phyloP scores from a whole-genome alignment of 495 filamentous ascomycete genomes.

The Xylaria nigripes region DNA sequence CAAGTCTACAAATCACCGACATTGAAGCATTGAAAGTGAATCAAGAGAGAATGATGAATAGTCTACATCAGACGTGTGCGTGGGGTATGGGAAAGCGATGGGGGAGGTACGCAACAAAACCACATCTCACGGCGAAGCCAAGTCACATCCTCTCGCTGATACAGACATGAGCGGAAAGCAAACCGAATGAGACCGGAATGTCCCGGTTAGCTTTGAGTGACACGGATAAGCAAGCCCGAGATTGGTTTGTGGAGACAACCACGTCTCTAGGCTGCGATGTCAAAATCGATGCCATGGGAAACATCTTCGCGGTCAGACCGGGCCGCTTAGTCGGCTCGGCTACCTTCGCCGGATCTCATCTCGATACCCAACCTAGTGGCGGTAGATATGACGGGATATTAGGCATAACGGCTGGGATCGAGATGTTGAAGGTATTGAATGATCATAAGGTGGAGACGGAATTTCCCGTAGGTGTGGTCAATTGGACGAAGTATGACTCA shows the following conservation, averaged over 20 bases:
- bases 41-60: constrained; percentile 19
- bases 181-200: constrained; percentile 33
- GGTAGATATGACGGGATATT: constrained; percentile 73
- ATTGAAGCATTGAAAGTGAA: constrained; percentile 15
- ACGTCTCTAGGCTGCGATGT: constrained; percentile 52
- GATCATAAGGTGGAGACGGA: constrained; percentile 63
- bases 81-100: constrained; percentile 25
- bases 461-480: constrained; percentile 62
- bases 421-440: constrained; percentile 59
- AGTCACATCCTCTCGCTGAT: constrained; percentile 1
- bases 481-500: constrained; percentile 65
- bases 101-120: constrained; percentile 17
- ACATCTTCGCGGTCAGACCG: constrained; percentile 65
- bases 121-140: not conserved
- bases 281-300: constrained; percentile 45
- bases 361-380: constrained; percentile 72
- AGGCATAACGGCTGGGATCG: constrained; percentile 63
- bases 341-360: constrained; percentile 64
- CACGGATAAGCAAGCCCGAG: constrained; percentile 60
- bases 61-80: constrained; percentile 18
- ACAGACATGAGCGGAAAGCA: constrained; percentile 2
- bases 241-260: constrained; percentile 68
- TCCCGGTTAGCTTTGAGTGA: constrained; percentile 55
- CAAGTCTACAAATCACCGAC: not conserved
- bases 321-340: constrained; percentile 37